A percentile compares a stretch with the other conserved stretches of the same genome.
These are phyloP conservation scores for Globomyces pollinis-pini DNA, from an alignment of 192 early-diverging fungal genomes.

Conservation along the genomic window DNA sequence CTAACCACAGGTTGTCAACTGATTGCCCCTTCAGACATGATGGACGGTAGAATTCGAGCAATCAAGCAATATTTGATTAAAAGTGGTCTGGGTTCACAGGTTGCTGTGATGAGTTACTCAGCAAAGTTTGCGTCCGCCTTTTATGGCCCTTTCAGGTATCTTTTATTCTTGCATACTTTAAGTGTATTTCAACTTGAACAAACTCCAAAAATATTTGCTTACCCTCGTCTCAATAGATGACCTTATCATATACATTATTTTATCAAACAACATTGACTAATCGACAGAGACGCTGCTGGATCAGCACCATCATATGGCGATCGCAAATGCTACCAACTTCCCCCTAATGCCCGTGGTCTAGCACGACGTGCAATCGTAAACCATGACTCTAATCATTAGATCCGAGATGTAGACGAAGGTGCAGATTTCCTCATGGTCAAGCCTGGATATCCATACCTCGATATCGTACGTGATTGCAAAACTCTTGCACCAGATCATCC, in stretches of 20 bases:
- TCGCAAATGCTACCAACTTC: conserved; percentile 92
- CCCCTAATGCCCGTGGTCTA: conserved; percentile 77
- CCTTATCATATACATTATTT: conserved; percentile 1
- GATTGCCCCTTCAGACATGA: conserved; percentile 84
- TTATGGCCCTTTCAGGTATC: conserved; percentile 90
- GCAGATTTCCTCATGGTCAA: conserved; percentile 98
- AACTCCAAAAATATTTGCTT: too few relatives aligned
- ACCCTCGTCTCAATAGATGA: background rate
- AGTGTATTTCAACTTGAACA: conserved; percentile 4
- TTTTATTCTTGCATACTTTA: conserved; percentile 1
- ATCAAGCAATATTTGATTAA: conserved; percentile 81
- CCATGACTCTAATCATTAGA: conserved; percentile 3
- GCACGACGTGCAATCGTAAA: conserved; percentile 73
- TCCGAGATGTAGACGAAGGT: conserved; percentile 83
- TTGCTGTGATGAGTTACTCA: conserved; percentile 90
- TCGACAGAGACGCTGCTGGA: conserved; percentile 74
- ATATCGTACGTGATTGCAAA: conserved; percentile 76
- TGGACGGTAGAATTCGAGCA: conserved; percentile 88
- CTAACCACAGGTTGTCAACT: conserved; percentile 55
- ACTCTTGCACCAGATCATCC: conserved; percentile 65
- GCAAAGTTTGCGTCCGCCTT: conserved; percentile 94
- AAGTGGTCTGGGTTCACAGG: conserved; percentile 66
- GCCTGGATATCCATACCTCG: conserved; percentile 89
- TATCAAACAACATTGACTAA: too few relatives aligned
- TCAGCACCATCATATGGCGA: conserved; percentile 89